Percentiles rank a stretch among this genome's conserved stretches.
phyloP scores from a whole-genome alignment of 805 yeast genomes.

The Candida ficus region DNA sequence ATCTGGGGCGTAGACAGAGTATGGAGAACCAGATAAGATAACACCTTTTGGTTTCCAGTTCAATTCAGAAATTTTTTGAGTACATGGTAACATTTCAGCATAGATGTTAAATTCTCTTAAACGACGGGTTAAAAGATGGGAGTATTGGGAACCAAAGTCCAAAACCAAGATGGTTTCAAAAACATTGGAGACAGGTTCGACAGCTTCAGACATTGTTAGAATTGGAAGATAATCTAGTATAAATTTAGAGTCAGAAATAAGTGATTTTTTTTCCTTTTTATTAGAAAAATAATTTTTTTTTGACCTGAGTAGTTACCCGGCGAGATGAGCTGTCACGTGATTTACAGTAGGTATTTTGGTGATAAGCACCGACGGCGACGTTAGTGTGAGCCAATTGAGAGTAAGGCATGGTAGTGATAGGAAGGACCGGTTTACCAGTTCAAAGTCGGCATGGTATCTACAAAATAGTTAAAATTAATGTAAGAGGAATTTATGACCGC shows the following conservation, averaged over 20 bases:
- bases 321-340: constrained; percentile 5
- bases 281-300: not conserved
- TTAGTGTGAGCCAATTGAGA: too few species aligned
- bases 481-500: constrained; percentile 19
- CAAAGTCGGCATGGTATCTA: too few species aligned
- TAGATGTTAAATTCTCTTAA: constrained; percentile 96
- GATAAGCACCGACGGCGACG: too few species aligned
- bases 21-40: constrained; percentile 95
- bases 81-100: constrained; percentile 99
- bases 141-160: constrained; percentile 98
- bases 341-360: not conserved
- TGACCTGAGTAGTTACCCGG: constrained; percentile 3
- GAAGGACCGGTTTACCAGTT: too few species aligned
- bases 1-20: constrained; percentile 91
- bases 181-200: constrained; percentile 67
- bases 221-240: too few species aligned
- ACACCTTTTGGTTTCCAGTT: constrained; percentile 96
- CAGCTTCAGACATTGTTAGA: constrained; percentile 20
- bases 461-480: too few species aligned
- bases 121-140: constrained; percentile 94
- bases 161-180: constrained; percentile 96
- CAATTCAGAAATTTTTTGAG: constrained; percentile 91
- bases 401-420: too few species aligned
- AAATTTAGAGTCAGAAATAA: too few species aligned
- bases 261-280: not conserved